Base-by-base conservation (phyloP, 1,139 yeast genomes). In the Suhomyces maxii region DNA sequence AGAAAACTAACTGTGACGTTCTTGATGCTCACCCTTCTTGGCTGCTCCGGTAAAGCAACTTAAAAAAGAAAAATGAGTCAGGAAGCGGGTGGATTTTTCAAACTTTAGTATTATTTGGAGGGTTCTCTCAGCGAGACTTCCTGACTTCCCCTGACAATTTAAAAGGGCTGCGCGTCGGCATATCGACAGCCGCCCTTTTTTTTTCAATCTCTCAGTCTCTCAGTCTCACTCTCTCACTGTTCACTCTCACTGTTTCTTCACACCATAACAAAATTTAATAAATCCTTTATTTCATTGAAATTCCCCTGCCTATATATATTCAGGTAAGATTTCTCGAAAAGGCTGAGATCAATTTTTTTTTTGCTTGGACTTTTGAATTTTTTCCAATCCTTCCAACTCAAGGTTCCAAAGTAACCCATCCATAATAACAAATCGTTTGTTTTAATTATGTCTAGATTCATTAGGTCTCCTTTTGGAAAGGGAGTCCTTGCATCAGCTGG, bases 401-500 rank as follows among this genome's bases (percentile, higher is more conserved):
- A n/a, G n/a, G n/a, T n/a, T n/a, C n/a, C n/a, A n/a, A n/a, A n/a
- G n/a, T n/a, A n/a, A n/a, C n/a, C n/a, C n/a, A n/a, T n/a, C n/a
- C n/a, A n/a, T n/a, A n/a, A n/a, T n/a, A n/a, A n/a, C n/a, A n/a
- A n/a, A n/a, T n/a, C n/a, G n/a, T n/a, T n/a, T n/a, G n/a, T n/a
- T n/a, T n/a, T n/a, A n/a, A n/a, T 28, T 28, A 50, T 50, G 53
- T 50, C 53, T 13, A 47, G 50, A 26, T 48, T 44, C 37, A 43
- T 50, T 31, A 71, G 69, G 54, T 55, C 67, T n/a, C 59, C 68
- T n/a, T 52, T 65, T 37, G 76, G 65, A 36, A 47, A 47, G 34
- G 47, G 46, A 7, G 35, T 40, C 32, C 36, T 42, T 6, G 51
- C 59, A 18, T 61, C 69, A 26, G 64, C 69, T 36, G 69, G 68